A percentile compares a stretch with the other conserved stretches of the same genome.
phyloP scores from a whole-genome alignment of 345 rosid genomes.

The Euphorbia pulcherrima region DNA sequence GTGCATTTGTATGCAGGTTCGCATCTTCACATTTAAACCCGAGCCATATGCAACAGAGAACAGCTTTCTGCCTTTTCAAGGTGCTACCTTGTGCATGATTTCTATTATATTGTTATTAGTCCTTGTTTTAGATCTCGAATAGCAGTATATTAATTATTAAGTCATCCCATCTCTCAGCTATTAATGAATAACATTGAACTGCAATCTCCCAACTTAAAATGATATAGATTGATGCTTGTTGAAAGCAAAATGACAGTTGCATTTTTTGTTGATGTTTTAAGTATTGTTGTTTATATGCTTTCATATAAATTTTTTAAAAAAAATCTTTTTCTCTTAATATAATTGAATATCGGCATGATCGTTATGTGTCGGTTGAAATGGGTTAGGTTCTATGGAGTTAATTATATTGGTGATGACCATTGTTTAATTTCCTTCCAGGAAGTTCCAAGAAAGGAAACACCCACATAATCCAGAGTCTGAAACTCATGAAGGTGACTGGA shows the following conservation, averaged over 20 bases:
- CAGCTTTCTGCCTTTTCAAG: conserved; percentile 56
- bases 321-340: neutral
- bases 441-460: conserved; percentile 60
- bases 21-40: conserved; percentile 64
- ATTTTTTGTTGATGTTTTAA: neutral
- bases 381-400: neutral
- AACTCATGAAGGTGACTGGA: conserved; percentile 64
- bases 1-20: conserved; percentile 44
- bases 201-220: neutral
- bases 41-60: conserved; percentile 65
- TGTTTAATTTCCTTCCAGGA: conserved; percentile 43
- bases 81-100: conserved; percentile 28
- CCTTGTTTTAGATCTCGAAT: neutral
- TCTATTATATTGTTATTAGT: neutral
- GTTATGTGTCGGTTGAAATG: neutral
- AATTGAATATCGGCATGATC: neutral
- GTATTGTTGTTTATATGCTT: neutral
- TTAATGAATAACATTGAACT: neutral
- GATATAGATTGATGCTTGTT: neutral
- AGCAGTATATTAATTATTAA: neutral
- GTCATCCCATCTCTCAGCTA: neutral
- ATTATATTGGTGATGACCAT: neutral
- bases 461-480: conserved; percentile 57
- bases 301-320: no score
- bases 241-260: neutral